A percentile compares a stretch with the other conserved stretches of the same genome.
phyloP scores from a whole-genome alignment of 2,329 filamentous ascomycete species.

The Trichoderma brevicompactum region DNA sequence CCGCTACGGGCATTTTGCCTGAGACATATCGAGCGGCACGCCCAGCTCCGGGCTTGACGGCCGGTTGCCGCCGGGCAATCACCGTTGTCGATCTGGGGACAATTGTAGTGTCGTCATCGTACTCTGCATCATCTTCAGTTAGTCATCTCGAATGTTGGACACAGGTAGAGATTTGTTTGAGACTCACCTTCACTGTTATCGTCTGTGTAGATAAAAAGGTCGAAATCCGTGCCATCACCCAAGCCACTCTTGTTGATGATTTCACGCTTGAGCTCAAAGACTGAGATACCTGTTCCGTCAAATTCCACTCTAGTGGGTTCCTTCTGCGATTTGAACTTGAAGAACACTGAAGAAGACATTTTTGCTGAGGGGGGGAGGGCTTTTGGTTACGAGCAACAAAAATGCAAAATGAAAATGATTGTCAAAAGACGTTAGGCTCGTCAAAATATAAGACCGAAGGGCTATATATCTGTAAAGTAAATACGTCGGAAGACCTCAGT shows the following conservation, averaged over 20 bases:
- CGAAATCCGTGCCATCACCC: conserved; percentile 94
- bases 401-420: conserved; percentile 31
- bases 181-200: conserved; percentile 87
- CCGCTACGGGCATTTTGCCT: conserved; percentile 89
- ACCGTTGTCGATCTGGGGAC: conserved; percentile 95
- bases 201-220: conserved; percentile 91
- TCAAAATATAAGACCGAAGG: conserved; percentile 21
- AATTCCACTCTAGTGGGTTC: conserved; percentile 94
- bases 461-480: conserved; percentile 28
- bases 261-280: conserved; percentile 98
- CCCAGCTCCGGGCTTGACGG: conserved; percentile 82
- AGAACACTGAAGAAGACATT: conserved; percentile 98
- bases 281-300: conserved; percentile 95
- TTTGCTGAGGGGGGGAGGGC: conserved; percentile 44
- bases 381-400: conserved; percentile 34
- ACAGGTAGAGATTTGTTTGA: background rate
- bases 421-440: conserved; percentile 28
- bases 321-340: conserved; percentile 99
- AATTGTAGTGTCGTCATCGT: conserved; percentile 97
- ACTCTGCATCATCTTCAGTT: conserved; percentile 63
- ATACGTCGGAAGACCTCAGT: conserved; percentile 32
- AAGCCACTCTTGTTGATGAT: conserved; percentile 94
- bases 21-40: conserved; percentile 93
- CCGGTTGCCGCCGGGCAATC: conserved; percentile 83
- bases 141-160: conserved; percentile 31